Base-by-base conservation (phyloP, 768 basidiomycete species). In the Leccinum incarnatum region DNA sequence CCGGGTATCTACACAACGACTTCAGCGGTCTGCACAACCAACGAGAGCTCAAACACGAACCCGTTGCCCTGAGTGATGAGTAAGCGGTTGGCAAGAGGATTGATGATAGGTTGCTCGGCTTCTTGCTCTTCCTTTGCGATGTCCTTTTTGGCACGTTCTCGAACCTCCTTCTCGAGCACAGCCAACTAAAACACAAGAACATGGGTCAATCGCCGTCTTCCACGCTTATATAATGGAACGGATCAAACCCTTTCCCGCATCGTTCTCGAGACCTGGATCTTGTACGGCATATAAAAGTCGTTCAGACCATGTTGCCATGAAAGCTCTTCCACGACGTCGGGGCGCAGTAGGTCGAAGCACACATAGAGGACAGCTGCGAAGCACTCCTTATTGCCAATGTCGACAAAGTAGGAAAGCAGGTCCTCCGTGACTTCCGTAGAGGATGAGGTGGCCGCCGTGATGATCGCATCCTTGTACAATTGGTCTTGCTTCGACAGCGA, bases 331-430 rank as follows among this genome's bases (percentile, higher is more conserved):
- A 97, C 93, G 56, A 95, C 75, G 68, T 98, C 96, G 3, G 94
- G 83, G 48, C 93, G 88, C 54, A 98, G 77, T n/a, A 98, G 81
- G 75, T 99, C 96, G 78, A 95, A 99, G 78, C 95, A 97, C 54
- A 90, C 83, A 66, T 87, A 98, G 23, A 98, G 83, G 62, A 89
- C 78, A 1, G 90, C 93, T 0, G 93, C 89, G 74, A 96, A 99
- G 75, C 94, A 96, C 71, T 99, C 97, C 77, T 95, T 95, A 82
- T 96, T 96, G 34, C 97, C 97, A 63, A 99, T 98, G 75, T 94
- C 92, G 57, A 97, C 95, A 70, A 98, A 99, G 79, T 98, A 98
- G 4, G 89, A 88, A 25, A 98, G 79, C 17, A 98, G 81, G 53
- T 98, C 97, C 74, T 99, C 96, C 4, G 95, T 91, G 32, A 98